Percentiles rank a stretch among this genome's conserved stretches.
phyloP scores from a whole-genome alignment of 2,329 filamentous ascomycete species.

The Nigrospora osmanthi region DNA sequence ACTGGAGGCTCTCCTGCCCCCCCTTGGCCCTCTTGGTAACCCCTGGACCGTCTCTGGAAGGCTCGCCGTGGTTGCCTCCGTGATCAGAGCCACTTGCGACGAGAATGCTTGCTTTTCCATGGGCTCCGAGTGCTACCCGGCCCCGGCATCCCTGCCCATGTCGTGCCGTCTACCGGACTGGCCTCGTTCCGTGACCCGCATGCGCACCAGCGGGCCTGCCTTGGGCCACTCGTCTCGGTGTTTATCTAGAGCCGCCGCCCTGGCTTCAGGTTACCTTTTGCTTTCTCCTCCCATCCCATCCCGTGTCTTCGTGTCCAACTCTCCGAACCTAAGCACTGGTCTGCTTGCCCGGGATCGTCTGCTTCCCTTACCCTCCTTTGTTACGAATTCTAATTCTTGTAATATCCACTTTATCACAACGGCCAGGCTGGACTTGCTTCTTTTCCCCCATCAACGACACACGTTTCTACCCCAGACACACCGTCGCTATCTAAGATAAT shows the following conservation, averaged over 20 bases:
- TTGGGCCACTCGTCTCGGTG: slow-evolving; percentile 7
- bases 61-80: too few relatives aligned
- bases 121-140: too few relatives aligned
- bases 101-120: too few relatives aligned
- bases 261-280: slow-evolving; percentile 16
- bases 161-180: slow-evolving; percentile 16
- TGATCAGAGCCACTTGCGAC: too few relatives aligned
- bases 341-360: slow-evolving; percentile 35
- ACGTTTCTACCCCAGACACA: background rate
- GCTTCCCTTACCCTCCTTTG: slow-evolving; percentile 24
- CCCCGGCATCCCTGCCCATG: too few relatives aligned
- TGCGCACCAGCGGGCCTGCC: slow-evolving; percentile 7
- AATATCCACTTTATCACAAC: slow-evolving; percentile 26
- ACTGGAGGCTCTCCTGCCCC: too few relatives aligned
- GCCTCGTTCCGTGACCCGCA: slow-evolving; percentile 21
- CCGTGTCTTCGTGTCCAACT: slow-evolving; percentile 19
- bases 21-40: too few relatives aligned
- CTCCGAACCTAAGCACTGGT: slow-evolving; percentile 37
- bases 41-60: too few relatives aligned
- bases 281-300: slow-evolving; percentile 22
- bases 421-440: slow-evolving; percentile 32
- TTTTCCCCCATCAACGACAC: slow-evolving; percentile 11
- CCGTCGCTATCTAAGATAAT: slow-evolving; percentile 7
- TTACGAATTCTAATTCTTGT: slow-evolving; percentile 21
- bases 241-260: slow-evolving; percentile 21